Percentiles rank a stretch among this genome's conserved stretches.
These are phyloP conservation scores for Eudorina sp. DNA, from an alignment of 139 green algal species.

Conservation along the genomic window DNA sequence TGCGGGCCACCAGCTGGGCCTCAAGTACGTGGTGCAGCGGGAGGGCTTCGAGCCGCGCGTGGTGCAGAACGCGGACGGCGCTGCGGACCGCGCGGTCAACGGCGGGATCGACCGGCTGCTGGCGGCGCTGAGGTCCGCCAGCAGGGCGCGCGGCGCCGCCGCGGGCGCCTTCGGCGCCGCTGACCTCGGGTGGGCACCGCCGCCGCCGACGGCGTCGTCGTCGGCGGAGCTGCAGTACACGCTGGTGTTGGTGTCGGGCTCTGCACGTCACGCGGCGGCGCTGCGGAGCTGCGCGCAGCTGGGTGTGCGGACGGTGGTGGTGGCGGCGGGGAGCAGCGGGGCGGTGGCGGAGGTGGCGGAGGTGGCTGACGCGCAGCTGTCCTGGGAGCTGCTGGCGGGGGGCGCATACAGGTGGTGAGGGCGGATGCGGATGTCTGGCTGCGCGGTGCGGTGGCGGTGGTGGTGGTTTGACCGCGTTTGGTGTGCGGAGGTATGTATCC, in stretches of 20 bases:
- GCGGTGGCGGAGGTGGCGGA: not conserved
- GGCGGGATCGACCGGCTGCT: conserved; percentile 36
- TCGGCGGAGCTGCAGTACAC: not conserved
- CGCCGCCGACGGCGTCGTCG: not conserved
- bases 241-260: conserved; percentile 34
- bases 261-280: not conserved
- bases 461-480: no score
- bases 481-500: no score
- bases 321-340: conserved; percentile 5
- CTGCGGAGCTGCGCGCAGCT: conserved; percentile 12
- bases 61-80: conserved; percentile 33
- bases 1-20: conserved; percentile 19
- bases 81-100: conserved; percentile 34
- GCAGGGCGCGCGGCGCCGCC: not conserved
- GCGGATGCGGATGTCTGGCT: no score
- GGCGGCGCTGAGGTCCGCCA: not conserved
- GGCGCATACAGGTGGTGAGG: not conserved
- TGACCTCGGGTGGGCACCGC: not conserved
- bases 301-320: conserved; percentile 35
- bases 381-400: conserved; percentile 5
- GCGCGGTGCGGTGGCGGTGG: no score
- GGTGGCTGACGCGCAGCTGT: not conserved
- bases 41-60: conserved; percentile 40
- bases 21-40: conserved; percentile 38
- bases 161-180: no score